Percentiles rank a stretch among this genome's conserved stretches.
These are phyloP conservation scores for Blumeria hordei DNA, from an alignment of 2,329 filamentous ascomycete genomes.

Conservation along the genomic window DNA sequence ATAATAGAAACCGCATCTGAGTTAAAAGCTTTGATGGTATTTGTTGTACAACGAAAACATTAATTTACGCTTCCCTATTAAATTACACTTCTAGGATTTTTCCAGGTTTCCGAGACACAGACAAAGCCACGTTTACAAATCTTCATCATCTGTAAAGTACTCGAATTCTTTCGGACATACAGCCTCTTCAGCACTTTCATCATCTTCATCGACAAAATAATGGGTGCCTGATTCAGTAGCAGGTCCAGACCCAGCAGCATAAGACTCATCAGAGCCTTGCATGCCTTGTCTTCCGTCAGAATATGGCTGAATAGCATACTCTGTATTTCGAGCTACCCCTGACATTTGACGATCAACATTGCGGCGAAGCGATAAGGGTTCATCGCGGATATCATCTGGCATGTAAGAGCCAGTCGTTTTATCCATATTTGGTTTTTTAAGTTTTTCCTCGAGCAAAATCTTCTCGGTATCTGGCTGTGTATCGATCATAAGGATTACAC, in stretches of 20 bases:
- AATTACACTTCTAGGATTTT: too few species aligned
- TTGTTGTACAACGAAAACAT: too few species aligned
- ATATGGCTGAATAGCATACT: neutral
- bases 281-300: neutral
- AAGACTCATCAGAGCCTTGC: slow-evolving; percentile 10
- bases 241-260: slow-evolving; percentile 24
- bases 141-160: slow-evolving; percentile 33
- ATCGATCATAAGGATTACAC: slow-evolving; percentile 76
- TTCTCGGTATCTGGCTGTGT: slow-evolving; percentile 58
- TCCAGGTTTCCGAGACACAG: too few species aligned
- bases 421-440: slow-evolving; percentile 53
- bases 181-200: slow-evolving; percentile 49
- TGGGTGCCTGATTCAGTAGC: slow-evolving; percentile 57
- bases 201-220: slow-evolving; percentile 71
- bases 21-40: too few species aligned
- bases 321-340: neutral
- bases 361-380: slow-evolving; percentile 18
- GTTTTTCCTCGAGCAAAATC: slow-evolving; percentile 67
- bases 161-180: slow-evolving; percentile 49
- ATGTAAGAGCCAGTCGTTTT: slow-evolving; percentile 24
- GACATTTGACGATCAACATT: slow-evolving; percentile 2
- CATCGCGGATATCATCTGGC: slow-evolving; percentile 11
- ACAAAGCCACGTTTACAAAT: neutral
- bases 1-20: too few species aligned
- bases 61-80: too few species aligned